Base-by-base conservation (phyloP, 2,329 filamentous ascomycete genomes). In the Diaporthe capsici region DNA sequence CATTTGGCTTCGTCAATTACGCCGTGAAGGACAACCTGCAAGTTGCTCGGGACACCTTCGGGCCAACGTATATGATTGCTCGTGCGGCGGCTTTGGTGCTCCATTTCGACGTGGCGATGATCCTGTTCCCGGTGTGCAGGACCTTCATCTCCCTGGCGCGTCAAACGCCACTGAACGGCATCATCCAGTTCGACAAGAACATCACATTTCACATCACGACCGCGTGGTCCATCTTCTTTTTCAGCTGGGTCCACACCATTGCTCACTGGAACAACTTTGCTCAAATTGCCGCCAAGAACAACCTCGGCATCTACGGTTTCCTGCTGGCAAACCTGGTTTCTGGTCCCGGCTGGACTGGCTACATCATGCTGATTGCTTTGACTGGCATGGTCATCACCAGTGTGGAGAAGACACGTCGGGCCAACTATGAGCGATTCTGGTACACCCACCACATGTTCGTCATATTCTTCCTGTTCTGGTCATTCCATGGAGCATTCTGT, bases 401-500 rank as follows among this genome's bases (percentile, higher is more conserved):
- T 12, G 87, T 94, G 20, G 94, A 96, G 85, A 94, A 94, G 86
- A 91, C 92, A 13, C 90, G 94, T 70, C 91, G 94, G 72, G 93
- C 93, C 77, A 96, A 97, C 86, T 96, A 95, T 83, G 94, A 96
- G 84, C 93, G 94, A 37, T 97, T 97, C 88, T 97, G 95, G 94
- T 96, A 95, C 84, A 95, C 93, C 2, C 94, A 97, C 85, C 95
- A 97, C 86, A 90, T 97, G 83, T 97, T 97, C 83, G 91, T 96
- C 84, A 82, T 96, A 78, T 97, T 97, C 89, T 97, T 97, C 87
- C 88, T 96, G 79, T 96, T 97, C 88, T 97, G 94, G 94, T 92
- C 94, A n/a, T 90, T 96, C 80, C 95, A 97, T 84, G 95, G 94
- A 75, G 93, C 94, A 37, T 97, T 95, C 86, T 96, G 95, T 85